Evolutionary conservation across 2,329 filamentous ascomycete species (phyloP).

Genomic region (Fusarium marasasianum): DNA sequence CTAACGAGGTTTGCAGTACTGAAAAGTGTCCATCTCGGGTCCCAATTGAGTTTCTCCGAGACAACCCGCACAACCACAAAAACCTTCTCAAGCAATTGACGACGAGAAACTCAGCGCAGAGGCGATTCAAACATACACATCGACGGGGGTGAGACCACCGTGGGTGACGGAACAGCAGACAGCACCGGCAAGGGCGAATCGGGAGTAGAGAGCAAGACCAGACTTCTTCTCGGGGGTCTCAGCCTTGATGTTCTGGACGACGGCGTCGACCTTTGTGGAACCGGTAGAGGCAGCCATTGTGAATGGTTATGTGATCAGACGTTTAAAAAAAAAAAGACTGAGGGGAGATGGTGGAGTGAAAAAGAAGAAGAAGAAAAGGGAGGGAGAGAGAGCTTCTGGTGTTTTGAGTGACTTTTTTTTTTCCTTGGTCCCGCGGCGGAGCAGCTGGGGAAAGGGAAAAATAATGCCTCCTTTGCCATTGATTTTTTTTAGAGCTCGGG

Average conservation of each 20-base stretch:
- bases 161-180: slow-evolving; percentile 99
- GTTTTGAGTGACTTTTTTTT: slow-evolving; percentile 43
- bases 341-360: slow-evolving; percentile 44
- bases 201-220: slow-evolving; percentile 81
- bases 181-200: slow-evolving; percentile 96
- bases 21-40: slow-evolving; percentile 7
- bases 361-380: slow-evolving; percentile 4
- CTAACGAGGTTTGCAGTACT: not conserved
- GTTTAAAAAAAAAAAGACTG: slow-evolving; percentile 42
- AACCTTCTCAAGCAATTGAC: slow-evolving; percentile 34
- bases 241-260: slow-evolving; percentile 54
- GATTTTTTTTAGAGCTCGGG: slow-evolving; percentile 30
- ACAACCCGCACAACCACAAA: not conserved
- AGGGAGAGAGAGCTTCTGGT: slow-evolving; percentile 25
- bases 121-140: slow-evolving; percentile 81
- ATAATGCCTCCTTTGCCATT: slow-evolving; percentile 37
- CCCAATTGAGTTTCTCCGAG: not conserved
- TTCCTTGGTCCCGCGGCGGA: slow-evolving; percentile 15
- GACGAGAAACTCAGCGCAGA: not conserved
- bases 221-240: slow-evolving; percentile 55
- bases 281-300: slow-evolving; percentile 57
- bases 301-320: slow-evolving; percentile 34
- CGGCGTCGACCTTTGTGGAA: slow-evolving; percentile 57
- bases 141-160: slow-evolving; percentile 95
- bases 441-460: slow-evolving; percentile 27